A percentile compares a stretch with the other conserved stretches of the same genome.
These are phyloP conservation scores for Leptographium procerum DNA, from an alignment of 2,329 filamentous ascomycete species.

Conservation along the genomic window DNA sequence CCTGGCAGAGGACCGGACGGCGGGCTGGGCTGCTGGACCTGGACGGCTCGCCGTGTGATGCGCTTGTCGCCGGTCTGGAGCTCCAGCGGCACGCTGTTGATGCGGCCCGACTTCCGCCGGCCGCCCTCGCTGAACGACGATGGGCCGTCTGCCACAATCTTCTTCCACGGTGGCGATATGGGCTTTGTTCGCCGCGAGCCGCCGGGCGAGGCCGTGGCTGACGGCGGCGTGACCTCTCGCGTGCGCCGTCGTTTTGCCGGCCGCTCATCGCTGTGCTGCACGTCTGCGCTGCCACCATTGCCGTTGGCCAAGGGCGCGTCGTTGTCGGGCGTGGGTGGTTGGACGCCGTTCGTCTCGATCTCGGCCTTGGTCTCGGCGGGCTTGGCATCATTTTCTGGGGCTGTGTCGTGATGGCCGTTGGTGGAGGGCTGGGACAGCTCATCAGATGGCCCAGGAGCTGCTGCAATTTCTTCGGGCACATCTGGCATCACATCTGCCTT, in stretches of 20 bases:
- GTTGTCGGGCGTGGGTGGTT: neutral
- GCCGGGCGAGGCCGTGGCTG: conserved; percentile 18
- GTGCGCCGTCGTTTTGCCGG: conserved; percentile 57
- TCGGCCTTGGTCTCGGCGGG: too few relatives aligned
- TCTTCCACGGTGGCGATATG: conserved; percentile 89
- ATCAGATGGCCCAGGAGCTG: conserved; percentile 8
- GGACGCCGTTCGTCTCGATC: neutral
- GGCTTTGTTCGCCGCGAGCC: conserved; percentile 33
- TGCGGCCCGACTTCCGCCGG: conserved; percentile 53
- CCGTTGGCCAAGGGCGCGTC: conserved; percentile 12
- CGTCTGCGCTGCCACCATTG: conserved; percentile 13
- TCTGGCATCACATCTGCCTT: conserved; percentile 2
- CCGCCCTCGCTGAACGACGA: conserved; percentile 73
- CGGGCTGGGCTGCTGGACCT: conserved; percentile 24
- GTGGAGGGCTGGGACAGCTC: conserved; percentile 1
- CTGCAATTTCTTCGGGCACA: conserved; percentile 2
- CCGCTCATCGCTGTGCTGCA: conserved; percentile 25
- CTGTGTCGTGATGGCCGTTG: neutral
- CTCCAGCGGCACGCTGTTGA: conserved; percentile 45
- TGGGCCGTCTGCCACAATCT: conserved; percentile 70
- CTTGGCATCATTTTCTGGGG: neutral
- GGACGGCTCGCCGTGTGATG: conserved; percentile 34
- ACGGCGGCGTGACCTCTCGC: conserved; percentile 28
- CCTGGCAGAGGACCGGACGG: conserved; percentile 14
- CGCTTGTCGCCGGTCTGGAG: conserved; percentile 38